Evolutionary conservation across 129 eudicot species (phyloP).

Genomic region (Saussurea involucrata): DNA sequence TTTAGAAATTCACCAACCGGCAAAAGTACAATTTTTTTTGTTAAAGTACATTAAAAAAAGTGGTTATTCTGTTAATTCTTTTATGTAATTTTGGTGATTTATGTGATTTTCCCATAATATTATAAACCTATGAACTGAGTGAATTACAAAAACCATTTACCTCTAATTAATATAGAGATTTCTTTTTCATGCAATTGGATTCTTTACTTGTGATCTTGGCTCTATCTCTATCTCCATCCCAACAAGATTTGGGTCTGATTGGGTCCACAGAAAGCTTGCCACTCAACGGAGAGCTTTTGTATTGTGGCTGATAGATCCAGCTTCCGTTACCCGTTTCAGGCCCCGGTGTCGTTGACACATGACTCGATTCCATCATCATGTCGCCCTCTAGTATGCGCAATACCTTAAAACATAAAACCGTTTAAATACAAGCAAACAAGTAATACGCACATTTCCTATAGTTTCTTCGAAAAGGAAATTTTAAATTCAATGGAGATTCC

Average conservation of each 20-base stretch:
- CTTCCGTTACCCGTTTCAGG: conserved; percentile 52
- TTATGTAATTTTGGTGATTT: too few species aligned
- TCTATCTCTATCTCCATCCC: conserved; percentile 38
- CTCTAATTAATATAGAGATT: background rate
- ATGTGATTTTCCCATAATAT: background rate
- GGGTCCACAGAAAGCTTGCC: conserved; percentile 34
- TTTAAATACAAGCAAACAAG: background rate
- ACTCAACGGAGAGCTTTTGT: conserved; percentile 17
- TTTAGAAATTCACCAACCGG: too few species aligned
- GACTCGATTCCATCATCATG: conserved; percentile 58
- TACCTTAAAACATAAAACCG: conserved; percentile 40
- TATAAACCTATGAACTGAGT: background rate
- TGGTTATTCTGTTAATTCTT: too few species aligned
- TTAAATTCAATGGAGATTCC: too few species aligned
- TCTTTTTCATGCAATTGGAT: background rate
- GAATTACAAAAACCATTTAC: background rate
- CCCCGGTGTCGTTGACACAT: conserved; percentile 44
- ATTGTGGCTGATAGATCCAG: conserved; percentile 33
- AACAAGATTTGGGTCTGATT: conserved; percentile 18
- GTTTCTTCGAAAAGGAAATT: too few species aligned
- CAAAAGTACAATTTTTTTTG: too few species aligned
- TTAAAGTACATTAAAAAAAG: too few species aligned
- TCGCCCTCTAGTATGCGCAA: conserved; percentile 89
- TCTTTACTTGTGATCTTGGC: conserved; percentile 8
- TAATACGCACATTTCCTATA: background rate